Evolutionary conservation across 2,329 filamentous ascomycete genomes (phyloP), one percentile per base, ranked within the genome.

Genomic region (Phoma sp.): DNA sequence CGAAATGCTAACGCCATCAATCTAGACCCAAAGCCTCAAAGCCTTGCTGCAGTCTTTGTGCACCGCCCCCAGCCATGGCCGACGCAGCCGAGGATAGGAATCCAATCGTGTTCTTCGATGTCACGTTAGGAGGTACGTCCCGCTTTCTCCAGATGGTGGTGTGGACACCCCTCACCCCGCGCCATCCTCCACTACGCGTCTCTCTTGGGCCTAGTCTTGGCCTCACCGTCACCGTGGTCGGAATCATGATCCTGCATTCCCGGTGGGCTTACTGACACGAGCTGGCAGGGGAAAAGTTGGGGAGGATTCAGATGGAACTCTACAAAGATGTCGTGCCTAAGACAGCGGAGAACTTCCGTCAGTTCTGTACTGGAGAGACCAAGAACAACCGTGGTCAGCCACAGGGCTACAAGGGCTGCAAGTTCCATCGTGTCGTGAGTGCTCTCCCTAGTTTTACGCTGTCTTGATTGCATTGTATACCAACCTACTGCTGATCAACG

Each of bases 321-420:
- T 97, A 95, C 81, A 87, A 88, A 58, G 85, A 96, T 77, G 82
- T 89, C 21, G 90, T 92, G 0, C 92, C 93, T 61, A 88, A 88
- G 69, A 98, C 95, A 8, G 91, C 92, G 27, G 95, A 98, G 77
- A 98, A 98, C 81, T 98, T 99, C 76, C 90, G 93, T 41, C 92
- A 96, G 73, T 96, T 96, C 79, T 97, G 93, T 79, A 98, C 94
- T 0, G 95, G 95, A 67, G 94, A 98, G 81, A 88, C 85, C 63
- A 96, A 92, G 78, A 90, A 90, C 71, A 76, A 84, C 45, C 84
- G 86, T 9, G 91, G 92, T 31, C 83, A 87, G 60, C 89, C 93
- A 0, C 90, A 96, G 73, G 95, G 95, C 60, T 99, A 97, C 83
- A 98, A 97, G 79, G 90, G 91, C 49, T 89, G 86, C 80, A 96